Evolutionary conservation across 2,329 filamentous ascomycete species (phyloP).

Genomic region (Pseudodiploospora longispora): DNA sequence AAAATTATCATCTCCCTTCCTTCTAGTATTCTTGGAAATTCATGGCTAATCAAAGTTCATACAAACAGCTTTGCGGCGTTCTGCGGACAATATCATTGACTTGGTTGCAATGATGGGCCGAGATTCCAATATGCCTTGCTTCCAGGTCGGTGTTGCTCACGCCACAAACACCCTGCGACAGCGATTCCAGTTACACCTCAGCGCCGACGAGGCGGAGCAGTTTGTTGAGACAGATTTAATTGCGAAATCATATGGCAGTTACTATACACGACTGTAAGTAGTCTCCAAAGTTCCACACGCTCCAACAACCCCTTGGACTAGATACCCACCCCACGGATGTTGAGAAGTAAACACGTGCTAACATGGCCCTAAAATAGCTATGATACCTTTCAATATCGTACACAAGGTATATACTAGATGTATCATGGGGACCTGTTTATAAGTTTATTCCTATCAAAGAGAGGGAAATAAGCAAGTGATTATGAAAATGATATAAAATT

Average conservation of each 20-base stretch:
- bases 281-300: too few relatives aligned
- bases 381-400: slow-evolving; percentile 81
- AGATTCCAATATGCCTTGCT: slow-evolving; percentile 80
- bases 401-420: slow-evolving; percentile 71
- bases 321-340: too few relatives aligned
- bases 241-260: slow-evolving; percentile 74
- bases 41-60: neutral
- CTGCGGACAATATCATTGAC: slow-evolving; percentile 73
- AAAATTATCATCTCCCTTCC: too few relatives aligned
- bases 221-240: slow-evolving; percentile 77
- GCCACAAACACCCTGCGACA: slow-evolving; percentile 63
- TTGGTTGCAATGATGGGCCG: slow-evolving; percentile 78
- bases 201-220: slow-evolving; percentile 70
- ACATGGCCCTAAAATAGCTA: slow-evolving; percentile 43
- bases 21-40: slow-evolving; percentile 8
- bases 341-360: neutral
- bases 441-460: too few relatives aligned
- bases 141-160: slow-evolving; percentile 62
- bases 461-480: too few relatives aligned
- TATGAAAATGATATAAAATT: too few relatives aligned
- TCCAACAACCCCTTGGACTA: too few relatives aligned
- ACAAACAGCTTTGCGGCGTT: slow-evolving; percentile 57
- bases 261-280: slow-evolving; percentile 74
- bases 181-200: slow-evolving; percentile 74
- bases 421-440: neutral